phyloP scores from a whole-genome alignment of 2,329 filamentous ascomycete genomes.

The Aspergillus transmontanensis region DNA sequence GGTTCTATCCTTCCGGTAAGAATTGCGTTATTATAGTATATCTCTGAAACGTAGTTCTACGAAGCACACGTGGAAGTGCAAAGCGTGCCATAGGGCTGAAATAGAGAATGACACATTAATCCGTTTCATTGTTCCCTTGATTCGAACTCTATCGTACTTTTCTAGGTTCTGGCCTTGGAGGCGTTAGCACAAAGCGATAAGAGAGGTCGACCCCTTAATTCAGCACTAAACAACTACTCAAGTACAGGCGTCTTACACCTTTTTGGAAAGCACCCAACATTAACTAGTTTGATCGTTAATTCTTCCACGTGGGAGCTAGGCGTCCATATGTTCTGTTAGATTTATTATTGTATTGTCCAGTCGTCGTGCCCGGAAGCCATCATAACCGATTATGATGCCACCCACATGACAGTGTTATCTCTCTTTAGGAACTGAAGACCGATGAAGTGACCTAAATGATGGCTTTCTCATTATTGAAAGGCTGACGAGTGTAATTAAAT shows the following conservation, averaged over 20 bases:
- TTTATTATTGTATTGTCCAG: no score
- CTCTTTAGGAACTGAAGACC: no score
- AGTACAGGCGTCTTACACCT: neutral
- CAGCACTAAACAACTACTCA: neutral
- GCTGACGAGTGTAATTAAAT: slow-evolving; percentile 23
- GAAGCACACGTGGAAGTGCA: neutral
- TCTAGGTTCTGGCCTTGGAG: neutral
- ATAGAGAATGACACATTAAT: neutral
- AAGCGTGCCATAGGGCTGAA: neutral
- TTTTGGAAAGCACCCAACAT: neutral
- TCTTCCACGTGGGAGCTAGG: no score
- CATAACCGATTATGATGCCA: no score
- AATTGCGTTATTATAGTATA: no score
- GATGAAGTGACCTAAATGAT: no score
- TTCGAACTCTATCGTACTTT: no score
- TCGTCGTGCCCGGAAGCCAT: no score
- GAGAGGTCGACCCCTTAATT: neutral
- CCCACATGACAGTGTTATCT: no score
- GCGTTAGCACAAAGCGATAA: neutral
- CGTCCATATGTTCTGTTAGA: no score
- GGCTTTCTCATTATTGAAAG: neutral
- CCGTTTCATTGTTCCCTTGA: neutral
- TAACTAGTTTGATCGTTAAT: no score
- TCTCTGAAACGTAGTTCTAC: neutral
- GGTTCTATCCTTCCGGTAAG: no score